Evolutionary conservation across 164 flowering plant genomes (phyloP).

Genomic region (Cinnamomum micranthum): DNA sequence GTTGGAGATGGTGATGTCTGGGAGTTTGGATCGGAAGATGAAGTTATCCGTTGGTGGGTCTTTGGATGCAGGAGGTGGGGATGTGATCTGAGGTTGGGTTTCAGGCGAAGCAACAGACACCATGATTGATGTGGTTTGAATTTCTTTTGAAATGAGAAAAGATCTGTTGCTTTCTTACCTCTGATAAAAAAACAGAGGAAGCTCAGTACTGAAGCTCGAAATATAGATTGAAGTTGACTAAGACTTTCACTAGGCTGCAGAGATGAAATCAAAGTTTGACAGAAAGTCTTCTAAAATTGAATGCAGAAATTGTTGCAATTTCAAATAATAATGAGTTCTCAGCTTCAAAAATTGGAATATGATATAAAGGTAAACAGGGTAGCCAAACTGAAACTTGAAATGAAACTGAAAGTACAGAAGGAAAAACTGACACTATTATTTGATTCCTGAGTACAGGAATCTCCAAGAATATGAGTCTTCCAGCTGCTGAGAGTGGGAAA

Average conservation of each 20-base stretch:
- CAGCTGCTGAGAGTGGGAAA: not conserved
- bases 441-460: too few species aligned
- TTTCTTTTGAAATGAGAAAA: not conserved
- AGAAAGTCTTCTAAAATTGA: too few species aligned
- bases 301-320: too few species aligned
- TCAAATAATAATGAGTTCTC: not conserved
- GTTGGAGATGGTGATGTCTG: slow-evolving; percentile 52
- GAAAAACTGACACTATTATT: too few species aligned
- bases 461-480: not conserved
- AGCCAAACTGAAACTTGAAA: not conserved
- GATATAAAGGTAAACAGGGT: not conserved
- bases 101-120: slow-evolving; percentile 33
- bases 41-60: slow-evolving; percentile 1
- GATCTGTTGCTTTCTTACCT: not conserved
- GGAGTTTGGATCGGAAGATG: slow-evolving; percentile 56
- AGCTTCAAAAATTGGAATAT: not conserved
- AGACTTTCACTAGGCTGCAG: not conserved
- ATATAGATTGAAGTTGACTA: not conserved
- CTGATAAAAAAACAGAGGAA: not conserved
- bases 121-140: slow-evolving; percentile 11
- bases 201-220: not conserved
- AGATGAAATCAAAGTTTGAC: too few species aligned
- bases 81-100: slow-evolving; percentile 9
- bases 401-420: not conserved
- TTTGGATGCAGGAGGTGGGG: not conserved